Base-by-base conservation (phyloP, 2,329 filamentous ascomycete genomes). In the Alternaria ventricosa region DNA sequence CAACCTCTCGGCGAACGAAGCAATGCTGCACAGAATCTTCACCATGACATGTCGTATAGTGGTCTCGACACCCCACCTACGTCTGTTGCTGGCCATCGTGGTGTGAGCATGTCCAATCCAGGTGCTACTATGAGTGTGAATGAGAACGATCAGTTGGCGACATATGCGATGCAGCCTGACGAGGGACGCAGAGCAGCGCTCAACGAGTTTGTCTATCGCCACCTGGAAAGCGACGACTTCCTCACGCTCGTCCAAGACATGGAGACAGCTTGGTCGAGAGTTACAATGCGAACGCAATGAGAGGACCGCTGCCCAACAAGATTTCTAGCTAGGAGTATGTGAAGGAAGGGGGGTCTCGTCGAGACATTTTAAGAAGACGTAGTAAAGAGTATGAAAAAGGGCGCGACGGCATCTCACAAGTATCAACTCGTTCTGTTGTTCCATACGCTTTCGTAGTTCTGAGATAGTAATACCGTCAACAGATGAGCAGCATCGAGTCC, bases 171-270 rank as follows among this genome's bases (percentile, higher is more conserved):
- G 41, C 81, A 82, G 50, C 71, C 78, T 23, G 74, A 78, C 15
- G 81, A 84, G 20, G 72, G 77, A 33, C 80, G 86, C 8, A 75
- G 79, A 50, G 71, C 73, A 10, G 75, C 81, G 11, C 70, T 88
- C 18, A 84, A 86, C 56, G 76, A 84, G 23, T 86, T 86, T 65
- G 83, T 88, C 57, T 79, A 84, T 41, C 79, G 81, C n/a, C 81
- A 82, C 60, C 78, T 88, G 4, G 79, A 84, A 27, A 82, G 85
- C 63, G 78, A 83, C 4, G 78, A 82, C 20, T 88, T 88, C 63
- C 59, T 84, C 6, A 82, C 79, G 18, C 73, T 88, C n/a, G 84
- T 84, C 55, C 78, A 84, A 63, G 85, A 87, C 71, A 79, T 85
- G 49, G 82, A 83, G 55, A 76, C 76, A 12, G 81, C 83, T 64